Evolutionary conservation across 371 early-diverging fungal species (phyloP).

Genomic region (Mucor saturninus): DNA sequence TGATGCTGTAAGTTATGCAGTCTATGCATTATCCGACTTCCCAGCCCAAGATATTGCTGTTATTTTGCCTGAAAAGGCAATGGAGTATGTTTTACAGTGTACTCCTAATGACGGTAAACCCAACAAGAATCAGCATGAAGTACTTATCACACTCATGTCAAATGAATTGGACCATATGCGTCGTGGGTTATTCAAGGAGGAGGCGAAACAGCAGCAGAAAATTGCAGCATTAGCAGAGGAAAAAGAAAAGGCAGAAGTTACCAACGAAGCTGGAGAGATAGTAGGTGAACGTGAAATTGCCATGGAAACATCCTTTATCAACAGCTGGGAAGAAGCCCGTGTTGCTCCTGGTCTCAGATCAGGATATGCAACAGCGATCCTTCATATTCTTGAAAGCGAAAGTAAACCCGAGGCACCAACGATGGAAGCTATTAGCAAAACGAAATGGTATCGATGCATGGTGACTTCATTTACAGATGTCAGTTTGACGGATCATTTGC

Average conservation of each 20-base stretch:
- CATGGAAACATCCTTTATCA: constrained; percentile 19
- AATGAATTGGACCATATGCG: constrained; percentile 64
- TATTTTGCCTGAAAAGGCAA: constrained; percentile 54
- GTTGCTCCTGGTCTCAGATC: constrained; percentile 60
- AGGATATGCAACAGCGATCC: constrained; percentile 56
- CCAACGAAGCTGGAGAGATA: constrained; percentile 10
- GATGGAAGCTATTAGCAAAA: constrained; percentile 32
- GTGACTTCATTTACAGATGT: constrained; percentile 57
- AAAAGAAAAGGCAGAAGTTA: neutral
- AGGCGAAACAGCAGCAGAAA: constrained; percentile 17
- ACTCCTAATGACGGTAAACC: constrained; percentile 24
- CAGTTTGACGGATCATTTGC: constrained; percentile 57
- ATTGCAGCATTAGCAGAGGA: neutral
- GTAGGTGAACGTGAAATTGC: constrained; percentile 36
- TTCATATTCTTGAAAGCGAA: constrained; percentile 29
- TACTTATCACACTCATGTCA: constrained; percentile 55
- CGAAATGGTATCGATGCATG: constrained; percentile 58
- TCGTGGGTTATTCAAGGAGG: constrained; percentile 60
- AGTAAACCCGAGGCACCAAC: constrained; percentile 13
- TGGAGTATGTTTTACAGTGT: constrained; percentile 37
- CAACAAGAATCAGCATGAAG: constrained; percentile 31
- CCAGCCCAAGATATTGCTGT: constrained; percentile 48
- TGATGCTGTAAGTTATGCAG: constrained; percentile 36
- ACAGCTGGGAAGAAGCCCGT: constrained; percentile 54
- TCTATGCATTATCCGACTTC: constrained; percentile 52